Conservation (phyloP, 768 basidiomycete species). For the Multifurca ochricompacta region DNA sequence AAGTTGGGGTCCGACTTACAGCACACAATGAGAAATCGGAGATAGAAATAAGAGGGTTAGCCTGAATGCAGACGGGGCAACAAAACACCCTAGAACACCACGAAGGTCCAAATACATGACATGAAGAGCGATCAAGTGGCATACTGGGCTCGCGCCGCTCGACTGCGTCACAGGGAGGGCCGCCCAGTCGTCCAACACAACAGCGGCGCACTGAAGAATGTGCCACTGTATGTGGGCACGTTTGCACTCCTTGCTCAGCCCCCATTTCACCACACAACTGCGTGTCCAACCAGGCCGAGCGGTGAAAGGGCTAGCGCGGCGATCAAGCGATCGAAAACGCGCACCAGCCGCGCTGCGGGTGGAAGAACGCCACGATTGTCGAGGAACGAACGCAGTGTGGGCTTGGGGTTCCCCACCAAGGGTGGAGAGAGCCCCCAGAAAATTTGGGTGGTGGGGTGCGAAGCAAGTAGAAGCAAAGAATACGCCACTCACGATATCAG, state of each 20-base stretch:
- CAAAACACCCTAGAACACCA: conserved; percentile 21
- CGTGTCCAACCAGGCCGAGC: conserved; percentile 78
- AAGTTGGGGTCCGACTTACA: conserved; percentile 78
- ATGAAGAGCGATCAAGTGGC: conserved; percentile 55
- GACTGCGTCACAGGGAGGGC: conserved; percentile 68
- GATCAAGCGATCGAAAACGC: conserved; percentile 94
- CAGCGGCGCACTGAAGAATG: conserved; percentile 33
- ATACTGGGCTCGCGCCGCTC: conserved; percentile 45
- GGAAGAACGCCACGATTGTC: conserved; percentile 80
- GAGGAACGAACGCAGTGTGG: conserved; percentile 71
- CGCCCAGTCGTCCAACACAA: conserved; percentile 39
- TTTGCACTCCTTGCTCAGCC: conserved; percentile 94
- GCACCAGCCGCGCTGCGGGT: conserved; percentile 66
- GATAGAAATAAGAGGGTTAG: conserved; percentile 54
- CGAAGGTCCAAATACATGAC: conserved; percentile 25
- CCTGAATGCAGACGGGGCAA: conserved; percentile 31
- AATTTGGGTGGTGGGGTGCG: conserved; percentile 88
- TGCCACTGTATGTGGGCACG: conserved; percentile 24
- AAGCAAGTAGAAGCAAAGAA: conserved; percentile 83
- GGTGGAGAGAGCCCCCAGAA: conserved; percentile 98
- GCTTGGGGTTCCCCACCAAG: conserved; percentile 89
- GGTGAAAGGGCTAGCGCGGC: conserved; percentile 68
- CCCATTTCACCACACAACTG: conserved; percentile 92
- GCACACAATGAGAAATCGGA: conserved; percentile 22
- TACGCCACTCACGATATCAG: conserved; percentile 87